Conservation (phyloP, 2,329 filamentous ascomycete genomes). For the Microsporum canis region DNA sequence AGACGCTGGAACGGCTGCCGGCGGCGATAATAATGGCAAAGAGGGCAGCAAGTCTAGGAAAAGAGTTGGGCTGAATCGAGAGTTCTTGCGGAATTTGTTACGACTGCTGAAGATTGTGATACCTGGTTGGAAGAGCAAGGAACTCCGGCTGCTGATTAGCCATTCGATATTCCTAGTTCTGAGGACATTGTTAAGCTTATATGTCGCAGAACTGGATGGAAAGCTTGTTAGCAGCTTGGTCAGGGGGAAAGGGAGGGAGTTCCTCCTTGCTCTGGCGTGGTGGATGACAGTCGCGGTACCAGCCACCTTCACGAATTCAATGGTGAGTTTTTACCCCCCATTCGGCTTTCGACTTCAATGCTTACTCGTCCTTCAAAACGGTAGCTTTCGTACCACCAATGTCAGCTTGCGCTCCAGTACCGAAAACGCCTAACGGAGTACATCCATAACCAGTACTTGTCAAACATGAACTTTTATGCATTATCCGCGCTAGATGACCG, state of each 20-base stretch:
- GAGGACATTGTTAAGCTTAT: constrained; percentile 82
- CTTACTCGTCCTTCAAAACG: neutral
- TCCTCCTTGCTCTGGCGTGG: constrained; percentile 79
- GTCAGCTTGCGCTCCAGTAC: constrained; percentile 84
- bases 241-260: constrained; percentile 80
- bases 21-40: constrained; percentile 21
- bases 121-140: constrained; percentile 79
- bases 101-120: constrained; percentile 75
- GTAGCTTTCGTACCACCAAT: constrained; percentile 91
- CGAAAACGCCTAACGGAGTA: constrained; percentile 84
- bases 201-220: constrained; percentile 93
- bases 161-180: constrained; percentile 89
- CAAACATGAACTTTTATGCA: constrained; percentile 96
- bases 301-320: constrained; percentile 96
- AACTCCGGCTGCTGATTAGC: constrained; percentile 72
- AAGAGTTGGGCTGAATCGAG: constrained; percentile 85
- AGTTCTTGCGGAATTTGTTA: constrained; percentile 68
- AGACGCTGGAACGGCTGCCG: constrained; percentile 9
- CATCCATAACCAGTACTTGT: constrained; percentile 91
- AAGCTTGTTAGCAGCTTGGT: constrained; percentile 85
- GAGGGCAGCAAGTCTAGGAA: constrained; percentile 40
- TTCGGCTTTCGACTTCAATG: neutral
- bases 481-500: constrained; percentile 90
- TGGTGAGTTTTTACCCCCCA: constrained; percentile 49
- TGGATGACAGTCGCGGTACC: constrained; percentile 98